These are phyloP conservation scores for Pythium brassicae DNA, from an alignment of 352 stramenopile species.

Conservation along the genomic window DNA sequence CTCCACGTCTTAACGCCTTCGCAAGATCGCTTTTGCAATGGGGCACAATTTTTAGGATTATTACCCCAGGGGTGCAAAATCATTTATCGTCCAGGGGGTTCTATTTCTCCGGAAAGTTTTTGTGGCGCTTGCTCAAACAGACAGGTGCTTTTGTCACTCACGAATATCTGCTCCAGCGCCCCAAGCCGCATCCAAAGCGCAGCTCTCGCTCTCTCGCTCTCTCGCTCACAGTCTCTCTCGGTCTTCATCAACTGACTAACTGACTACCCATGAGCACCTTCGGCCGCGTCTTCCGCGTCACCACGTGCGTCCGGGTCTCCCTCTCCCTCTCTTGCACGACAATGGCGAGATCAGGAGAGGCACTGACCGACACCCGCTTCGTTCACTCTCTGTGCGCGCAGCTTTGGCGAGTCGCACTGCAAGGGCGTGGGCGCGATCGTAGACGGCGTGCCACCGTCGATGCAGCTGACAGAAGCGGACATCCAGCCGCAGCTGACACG, in stretches of 20 bases:
- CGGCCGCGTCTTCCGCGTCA: constrained; percentile 97
- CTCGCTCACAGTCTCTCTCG: too few relatives aligned
- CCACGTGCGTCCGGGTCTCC: constrained; percentile 59
- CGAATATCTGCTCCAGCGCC: neutral
- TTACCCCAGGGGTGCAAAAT: neutral
- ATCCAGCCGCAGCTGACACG: constrained; percentile 98
- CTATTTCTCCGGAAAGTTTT: neutral
- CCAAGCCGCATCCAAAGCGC: neutral
- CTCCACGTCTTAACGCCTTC: too few relatives aligned
- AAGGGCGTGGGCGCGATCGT: constrained; percentile 96
- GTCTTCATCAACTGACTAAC: neutral
- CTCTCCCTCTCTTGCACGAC: neutral
- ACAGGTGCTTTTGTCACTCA: neutral
- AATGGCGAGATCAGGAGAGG: neutral
- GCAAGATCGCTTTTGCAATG: too few relatives aligned
- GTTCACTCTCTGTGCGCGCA: constrained; percentile 5
- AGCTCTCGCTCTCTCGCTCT: neutral
- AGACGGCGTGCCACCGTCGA: constrained; percentile 96
- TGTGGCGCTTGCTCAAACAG: constrained; percentile 1
- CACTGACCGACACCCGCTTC: neutral
- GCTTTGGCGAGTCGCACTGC: constrained; percentile 98
- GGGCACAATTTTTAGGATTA: neutral
- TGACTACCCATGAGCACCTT: constrained; percentile 88
- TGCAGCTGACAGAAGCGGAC: constrained; percentile 92
- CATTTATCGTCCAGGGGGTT: neutral